These are phyloP conservation scores for Lepidopterella palustris DNA, from an alignment of 495 filamentous ascomycete species.

Conservation along the genomic window DNA sequence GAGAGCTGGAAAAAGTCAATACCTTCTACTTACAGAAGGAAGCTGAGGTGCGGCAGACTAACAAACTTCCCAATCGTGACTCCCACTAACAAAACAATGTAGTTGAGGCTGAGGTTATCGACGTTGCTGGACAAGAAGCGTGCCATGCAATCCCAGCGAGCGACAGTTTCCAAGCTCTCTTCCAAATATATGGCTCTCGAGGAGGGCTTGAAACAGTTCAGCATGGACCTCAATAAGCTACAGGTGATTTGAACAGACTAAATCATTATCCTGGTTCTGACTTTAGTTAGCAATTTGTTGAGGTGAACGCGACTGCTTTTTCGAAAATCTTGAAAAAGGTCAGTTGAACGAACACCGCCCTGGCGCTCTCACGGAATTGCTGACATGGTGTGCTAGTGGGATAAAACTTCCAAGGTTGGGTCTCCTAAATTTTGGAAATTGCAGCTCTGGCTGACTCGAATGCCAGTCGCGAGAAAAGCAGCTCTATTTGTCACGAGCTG, in stretches of 20 bases:
- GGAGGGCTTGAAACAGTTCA: constrained; percentile 95
- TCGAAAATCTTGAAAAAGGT: constrained; percentile 98
- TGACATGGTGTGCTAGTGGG: constrained; percentile 58
- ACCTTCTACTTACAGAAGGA: constrained; percentile 97
- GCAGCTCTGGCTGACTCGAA: constrained; percentile 23
- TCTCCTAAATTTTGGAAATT: constrained; percentile 1
- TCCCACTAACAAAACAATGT: not conserved
- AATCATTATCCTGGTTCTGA: constrained; percentile 1
- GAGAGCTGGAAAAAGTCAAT: constrained; percentile 98
- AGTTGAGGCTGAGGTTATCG: constrained; percentile 89
- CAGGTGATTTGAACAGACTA: constrained; percentile 45
- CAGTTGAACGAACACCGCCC: not conserved
- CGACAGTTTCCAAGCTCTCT: constrained; percentile 69
- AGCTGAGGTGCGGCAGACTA: constrained; percentile 64
- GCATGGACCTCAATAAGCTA: constrained; percentile 90
- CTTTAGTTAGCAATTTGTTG: constrained; percentile 70
- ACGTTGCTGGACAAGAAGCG: constrained; percentile 92
- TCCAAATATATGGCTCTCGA: constrained; percentile 88
- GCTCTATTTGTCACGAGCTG: constrained; percentile 87
- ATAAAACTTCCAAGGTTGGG: constrained; percentile 90
- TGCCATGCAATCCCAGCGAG: constrained; percentile 66
- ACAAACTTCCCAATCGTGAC: not conserved
- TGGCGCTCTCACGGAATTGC: constrained; percentile 11
- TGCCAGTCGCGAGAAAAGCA: constrained; percentile 88
- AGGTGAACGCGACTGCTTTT: constrained; percentile 93